phyloP scores from a whole-genome alignment of 108 stramenopile species.

The Aureococcus anophagefferens region DNA sequence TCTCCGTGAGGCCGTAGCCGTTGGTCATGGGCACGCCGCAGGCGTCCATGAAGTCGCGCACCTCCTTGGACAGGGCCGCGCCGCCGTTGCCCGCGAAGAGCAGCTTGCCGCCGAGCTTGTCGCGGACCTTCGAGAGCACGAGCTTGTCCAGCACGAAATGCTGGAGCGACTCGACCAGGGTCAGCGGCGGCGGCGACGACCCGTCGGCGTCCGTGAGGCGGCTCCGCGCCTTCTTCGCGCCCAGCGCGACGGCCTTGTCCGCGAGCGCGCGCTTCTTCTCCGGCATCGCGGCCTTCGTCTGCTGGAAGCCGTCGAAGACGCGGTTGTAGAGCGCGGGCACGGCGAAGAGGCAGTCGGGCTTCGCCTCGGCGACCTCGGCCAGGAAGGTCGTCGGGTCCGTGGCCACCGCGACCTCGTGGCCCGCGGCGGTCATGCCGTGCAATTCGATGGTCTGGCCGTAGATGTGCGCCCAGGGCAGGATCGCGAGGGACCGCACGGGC shows the following conservation, averaged over 20 bases:
- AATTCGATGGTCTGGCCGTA: slow-evolving; percentile 86
- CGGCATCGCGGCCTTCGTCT: slow-evolving; percentile 55
- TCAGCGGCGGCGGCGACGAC: slow-evolving; percentile 24
- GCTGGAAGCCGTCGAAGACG: slow-evolving; percentile 83
- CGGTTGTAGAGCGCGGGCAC: slow-evolving; percentile 88
- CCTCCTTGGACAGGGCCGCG: slow-evolving; percentile 72
- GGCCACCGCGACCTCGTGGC: slow-evolving; percentile 8
- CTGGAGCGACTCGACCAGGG: slow-evolving; percentile 37
- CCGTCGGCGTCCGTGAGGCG: neutral
- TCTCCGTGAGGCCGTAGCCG: slow-evolving; percentile 88
- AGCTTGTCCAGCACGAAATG: slow-evolving; percentile 56
- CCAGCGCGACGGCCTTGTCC: neutral
- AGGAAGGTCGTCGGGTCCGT: slow-evolving; percentile 26
- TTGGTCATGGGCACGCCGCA: slow-evolving; percentile 78
- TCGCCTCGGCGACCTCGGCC: slow-evolving; percentile 62
- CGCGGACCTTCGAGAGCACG: slow-evolving; percentile 78
- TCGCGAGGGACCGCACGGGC: slow-evolving; percentile 53
- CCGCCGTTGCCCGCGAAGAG: slow-evolving; percentile 61
- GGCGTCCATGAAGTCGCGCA: slow-evolving; percentile 79
- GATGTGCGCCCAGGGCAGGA: slow-evolving; percentile 91
- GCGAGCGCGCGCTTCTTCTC: slow-evolving; percentile 56
- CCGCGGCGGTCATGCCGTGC: slow-evolving; percentile 31
- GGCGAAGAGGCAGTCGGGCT: slow-evolving; percentile 70
- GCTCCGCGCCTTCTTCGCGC: neutral
- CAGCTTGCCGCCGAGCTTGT: slow-evolving; percentile 71